Evolutionary conservation across 2,329 filamentous ascomycete genomes (phyloP), one percentile per base, ranked within the genome.

Genomic region (Sphaerulina vaccinii): DNA sequence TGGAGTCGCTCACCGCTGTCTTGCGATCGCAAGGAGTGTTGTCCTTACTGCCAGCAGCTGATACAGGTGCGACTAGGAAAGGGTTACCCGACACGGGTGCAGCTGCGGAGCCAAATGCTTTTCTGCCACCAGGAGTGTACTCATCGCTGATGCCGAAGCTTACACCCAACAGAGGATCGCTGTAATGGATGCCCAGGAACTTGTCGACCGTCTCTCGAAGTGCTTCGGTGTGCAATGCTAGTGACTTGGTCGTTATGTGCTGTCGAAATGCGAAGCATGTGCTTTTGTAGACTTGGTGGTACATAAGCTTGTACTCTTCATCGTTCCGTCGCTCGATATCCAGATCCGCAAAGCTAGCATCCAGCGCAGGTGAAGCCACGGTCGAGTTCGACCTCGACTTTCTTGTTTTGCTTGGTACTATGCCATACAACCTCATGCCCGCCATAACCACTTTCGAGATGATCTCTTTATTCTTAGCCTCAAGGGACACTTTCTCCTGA

Each of bases 301-400:
- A 80, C 21, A 79, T 68, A 3, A 75, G 59, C 59, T 79, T 80
- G 65, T 74, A 79, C 54, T 79, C 76, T 50, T 78, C 75, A 39
- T 78, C 74, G 40, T 69, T 72, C 1, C 63, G 63, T 23, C 62
- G 57, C 1, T 62, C 60, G 3, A 52, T 53, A 19, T 61, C 58
- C 1, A 44, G 22, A 8, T 56, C 51, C 1, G 61, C 64, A 10
- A 50, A 56, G 2, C 48, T 54, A 21, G 40, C 21, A n/a, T 63
- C 56, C 3, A 57, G 32, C 6, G 56, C 54, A 16, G 60, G 51
- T 8, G 59, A 54, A 16, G 54, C 39, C 3, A 51, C 52, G 16
- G 49, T 45, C 2, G 63, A 60, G 19, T 57, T 54, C 5, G 61
- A 47, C 36, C 60, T 52, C 3, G 62, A 58, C 47, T 60, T 71